A percentile compares a stretch with the other conserved stretches of the same genome.
These are phyloP conservation scores for Podospora fimiseda DNA, from an alignment of 495 filamentous ascomycete genomes.

Conservation along the genomic window DNA sequence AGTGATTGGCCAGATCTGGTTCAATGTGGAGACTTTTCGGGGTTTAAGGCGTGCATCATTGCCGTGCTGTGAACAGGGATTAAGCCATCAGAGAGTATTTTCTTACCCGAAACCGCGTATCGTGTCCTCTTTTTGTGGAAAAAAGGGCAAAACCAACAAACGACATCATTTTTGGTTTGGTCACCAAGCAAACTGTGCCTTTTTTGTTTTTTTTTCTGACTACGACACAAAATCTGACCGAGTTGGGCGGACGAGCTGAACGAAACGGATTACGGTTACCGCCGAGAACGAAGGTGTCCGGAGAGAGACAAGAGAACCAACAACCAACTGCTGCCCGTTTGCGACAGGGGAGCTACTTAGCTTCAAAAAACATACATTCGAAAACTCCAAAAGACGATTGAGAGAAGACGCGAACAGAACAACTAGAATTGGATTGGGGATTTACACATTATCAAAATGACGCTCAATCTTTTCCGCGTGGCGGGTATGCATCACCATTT, in stretches of 20 bases:
- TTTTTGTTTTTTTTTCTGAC: background rate
- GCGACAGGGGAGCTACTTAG: background rate
- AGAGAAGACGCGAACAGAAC: background rate
- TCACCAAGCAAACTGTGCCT: background rate
- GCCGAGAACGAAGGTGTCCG: background rate
- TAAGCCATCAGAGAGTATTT: slow-evolving; percentile 36
- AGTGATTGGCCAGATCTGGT: slow-evolving; percentile 14
- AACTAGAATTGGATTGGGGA: background rate
- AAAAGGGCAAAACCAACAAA: slow-evolving; percentile 3
- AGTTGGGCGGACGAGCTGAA: background rate
- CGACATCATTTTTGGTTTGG: background rate
- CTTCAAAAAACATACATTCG: background rate
- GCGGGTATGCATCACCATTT: slow-evolving; percentile 51
- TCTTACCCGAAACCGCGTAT: slow-evolving; percentile 16
- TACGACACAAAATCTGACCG: background rate
- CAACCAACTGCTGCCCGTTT: background rate
- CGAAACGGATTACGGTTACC: background rate
- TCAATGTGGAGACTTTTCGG: background rate
- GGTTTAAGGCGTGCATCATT: slow-evolving; percentile 13
- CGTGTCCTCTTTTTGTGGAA: slow-evolving; percentile 1
- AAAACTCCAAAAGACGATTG: background rate
- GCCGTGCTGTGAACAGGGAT: slow-evolving; percentile 9
- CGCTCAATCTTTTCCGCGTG: slow-evolving; percentile 76
- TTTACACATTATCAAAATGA: slow-evolving; percentile 42
- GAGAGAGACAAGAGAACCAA: background rate